phyloP scores from a whole-genome alignment of 768 basidiomycete genomes.

The Suillus tomentosus region DNA sequence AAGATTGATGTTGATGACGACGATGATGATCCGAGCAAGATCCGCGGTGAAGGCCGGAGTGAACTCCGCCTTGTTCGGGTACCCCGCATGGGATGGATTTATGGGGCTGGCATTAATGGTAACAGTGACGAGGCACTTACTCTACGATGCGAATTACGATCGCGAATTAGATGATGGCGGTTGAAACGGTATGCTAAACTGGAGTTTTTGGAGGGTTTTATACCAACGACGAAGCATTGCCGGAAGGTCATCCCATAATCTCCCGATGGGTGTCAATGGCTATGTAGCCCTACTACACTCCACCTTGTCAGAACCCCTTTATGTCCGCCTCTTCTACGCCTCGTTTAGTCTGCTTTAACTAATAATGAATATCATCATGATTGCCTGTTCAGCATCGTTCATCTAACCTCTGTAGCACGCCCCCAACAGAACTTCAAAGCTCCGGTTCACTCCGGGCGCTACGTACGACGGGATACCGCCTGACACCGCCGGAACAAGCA shows the following conservation, averaged over 20 bases:
- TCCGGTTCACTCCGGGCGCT: constrained; percentile 11
- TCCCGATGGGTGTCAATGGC: constrained; percentile 20
- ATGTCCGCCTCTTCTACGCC: neutral
- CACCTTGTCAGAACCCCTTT: neutral
- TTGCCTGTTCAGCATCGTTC: neutral
- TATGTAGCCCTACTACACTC: neutral
- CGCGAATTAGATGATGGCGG: constrained; percentile 11
- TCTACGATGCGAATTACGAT: constrained; percentile 14
- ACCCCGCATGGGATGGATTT: constrained; percentile 5
- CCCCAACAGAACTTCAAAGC: neutral
- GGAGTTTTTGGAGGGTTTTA: constrained; percentile 22
- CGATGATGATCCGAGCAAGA: constrained; percentile 5
- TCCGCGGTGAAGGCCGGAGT: constrained; percentile 8
- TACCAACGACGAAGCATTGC: constrained; percentile 26
- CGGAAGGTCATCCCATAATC: constrained; percentile 33
- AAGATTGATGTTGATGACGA: neutral
- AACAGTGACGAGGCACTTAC: constrained; percentile 19
- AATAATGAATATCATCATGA: neutral
- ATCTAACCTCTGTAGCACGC: constrained; percentile 3
- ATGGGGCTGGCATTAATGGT: neutral
- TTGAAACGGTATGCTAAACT: constrained; percentile 4
- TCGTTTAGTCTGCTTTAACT: neutral
- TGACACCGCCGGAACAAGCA: constrained; percentile 7
- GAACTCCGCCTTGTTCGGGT: constrained; percentile 2
- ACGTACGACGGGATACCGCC: constrained; percentile 7